Evolutionary conservation across 2,329 filamentous ascomycete species (phyloP).

Genomic region (Teratosphaeria gauchensis): DNA sequence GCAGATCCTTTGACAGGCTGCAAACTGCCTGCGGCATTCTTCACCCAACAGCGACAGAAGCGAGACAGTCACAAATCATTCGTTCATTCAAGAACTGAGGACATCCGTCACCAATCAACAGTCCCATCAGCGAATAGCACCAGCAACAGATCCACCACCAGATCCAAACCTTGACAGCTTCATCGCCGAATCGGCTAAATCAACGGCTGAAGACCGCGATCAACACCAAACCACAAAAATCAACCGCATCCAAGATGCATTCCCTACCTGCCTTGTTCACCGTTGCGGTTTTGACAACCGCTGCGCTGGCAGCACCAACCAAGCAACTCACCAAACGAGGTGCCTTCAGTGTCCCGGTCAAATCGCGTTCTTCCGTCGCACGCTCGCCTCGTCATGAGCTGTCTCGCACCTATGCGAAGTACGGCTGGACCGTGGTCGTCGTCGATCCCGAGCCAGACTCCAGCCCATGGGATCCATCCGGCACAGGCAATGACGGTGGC

Average conservation of each 20-base stretch:
- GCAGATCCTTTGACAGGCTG: conserved; percentile 6
- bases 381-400: conserved; percentile 53
- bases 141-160: background rate
- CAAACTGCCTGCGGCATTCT: background rate
- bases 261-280: conserved; percentile 23
- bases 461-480: background rate
- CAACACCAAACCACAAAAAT: background rate
- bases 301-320: conserved; percentile 38
- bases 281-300: conserved; percentile 39
- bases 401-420: conserved; percentile 60
- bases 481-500: conserved; percentile 1
- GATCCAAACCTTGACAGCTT: background rate
- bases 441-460: conserved; percentile 3
- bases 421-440: conserved; percentile 31
- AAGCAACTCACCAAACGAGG: conserved; percentile 39
- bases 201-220: too few species aligned
- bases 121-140: too few species aligned
- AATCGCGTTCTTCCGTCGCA: conserved; percentile 38
- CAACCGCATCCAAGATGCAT: conserved; percentile 1
- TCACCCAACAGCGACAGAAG: background rate
- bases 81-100: conserved; percentile 4
- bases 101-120: background rate
- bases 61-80: background rate
- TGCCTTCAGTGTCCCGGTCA: conserved; percentile 48
- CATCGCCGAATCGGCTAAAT: too few species aligned